phyloP scores from a whole-genome alignment of 345 rosid species.

The Reutealis trisperma region DNA sequence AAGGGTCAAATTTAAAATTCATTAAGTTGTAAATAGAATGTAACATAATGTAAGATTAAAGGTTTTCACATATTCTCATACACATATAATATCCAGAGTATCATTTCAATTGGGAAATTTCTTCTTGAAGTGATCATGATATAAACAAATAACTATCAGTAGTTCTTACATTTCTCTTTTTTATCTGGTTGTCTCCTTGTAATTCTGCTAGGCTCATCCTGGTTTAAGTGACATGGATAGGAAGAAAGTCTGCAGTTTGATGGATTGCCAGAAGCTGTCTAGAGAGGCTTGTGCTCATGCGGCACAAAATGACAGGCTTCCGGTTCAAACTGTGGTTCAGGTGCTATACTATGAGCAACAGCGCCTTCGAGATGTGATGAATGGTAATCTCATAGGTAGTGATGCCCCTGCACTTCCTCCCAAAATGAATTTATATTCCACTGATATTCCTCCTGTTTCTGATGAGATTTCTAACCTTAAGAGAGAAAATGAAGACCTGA shows the following conservation, averaged over 20 bases:
- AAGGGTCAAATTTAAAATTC: no score
- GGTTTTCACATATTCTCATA: no score
- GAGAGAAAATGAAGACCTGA: slow-evolving; percentile 83
- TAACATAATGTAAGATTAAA: no score
- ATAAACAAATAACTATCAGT: no score
- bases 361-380: slow-evolving; percentile 69
- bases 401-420: slow-evolving; percentile 40
- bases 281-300: slow-evolving; percentile 96
- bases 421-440: slow-evolving; percentile 36
- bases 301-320: slow-evolving; percentile 86
- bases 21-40: no score
- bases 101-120: no score
- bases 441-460: slow-evolving; percentile 47
- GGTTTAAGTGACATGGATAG: slow-evolving; percentile 77
- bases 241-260: slow-evolving; percentile 89
- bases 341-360: slow-evolving; percentile 94
- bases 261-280: slow-evolving; percentile 96
- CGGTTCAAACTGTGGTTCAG: slow-evolving; percentile 89
- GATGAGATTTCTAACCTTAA: slow-evolving; percentile 63
- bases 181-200: slow-evolving; percentile 1
- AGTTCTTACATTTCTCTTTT: neutral
- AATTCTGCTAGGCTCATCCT: slow-evolving; percentile 73
- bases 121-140: no score
- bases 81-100: no score
- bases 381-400: slow-evolving; percentile 35